Base-by-base conservation (phyloP, 495 filamentous ascomycete species). In the Bathelium albidoporum region DNA sequence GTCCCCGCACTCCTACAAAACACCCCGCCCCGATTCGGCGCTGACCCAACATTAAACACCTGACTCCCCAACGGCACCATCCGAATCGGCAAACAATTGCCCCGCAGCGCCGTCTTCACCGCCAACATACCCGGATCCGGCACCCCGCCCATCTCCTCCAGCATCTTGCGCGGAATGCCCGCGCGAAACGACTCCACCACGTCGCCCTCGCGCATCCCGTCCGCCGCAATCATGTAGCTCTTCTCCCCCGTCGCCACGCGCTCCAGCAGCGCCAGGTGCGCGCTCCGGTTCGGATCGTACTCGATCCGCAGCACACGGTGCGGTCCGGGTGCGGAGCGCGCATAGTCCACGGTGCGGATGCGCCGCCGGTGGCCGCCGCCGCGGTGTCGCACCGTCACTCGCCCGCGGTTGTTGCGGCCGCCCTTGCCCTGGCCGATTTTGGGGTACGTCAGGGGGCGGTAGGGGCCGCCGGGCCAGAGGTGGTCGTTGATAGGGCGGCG, bases 1-100 rank as follows among this genome's bases (percentile, higher is more conserved):
- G 94, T 97, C 28, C 94, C 94, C 1, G 94, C 94, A 71, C 90
- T 92, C 58, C 94, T 85, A 73, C 94, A 98, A 70, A 97, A 89
- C 49, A 97, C 91, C 24, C 85, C 94, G 16, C 86, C 85, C 60
- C 87, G 84, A 1, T 82, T 81, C 12, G 82, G 76, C 45, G 82
- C 81, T 22, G 92, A 88, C 14, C 93, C 94, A 29, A 98, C 83
- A 66, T 91, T 91, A 82, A 86, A 96, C 60, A 98, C 84, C n/a
- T 87, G 79, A 29, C 89, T 95, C 12, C 93, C 92, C 44, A 97
- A 79, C 0, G 94, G 95, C 53, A 97, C 87, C 87, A 97, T 92
- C 72, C 94, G 89, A 71, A 97, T 73, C 22, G 94, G 94, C 62
- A 98, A 71, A 76, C 94, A 98, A 70, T 98, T 98, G 24, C 94